Evolutionary conservation across 257 asterid species (phyloP), one percentile per base, ranked within the genome.

Genomic region (Ehretia macrophylla): DNA sequence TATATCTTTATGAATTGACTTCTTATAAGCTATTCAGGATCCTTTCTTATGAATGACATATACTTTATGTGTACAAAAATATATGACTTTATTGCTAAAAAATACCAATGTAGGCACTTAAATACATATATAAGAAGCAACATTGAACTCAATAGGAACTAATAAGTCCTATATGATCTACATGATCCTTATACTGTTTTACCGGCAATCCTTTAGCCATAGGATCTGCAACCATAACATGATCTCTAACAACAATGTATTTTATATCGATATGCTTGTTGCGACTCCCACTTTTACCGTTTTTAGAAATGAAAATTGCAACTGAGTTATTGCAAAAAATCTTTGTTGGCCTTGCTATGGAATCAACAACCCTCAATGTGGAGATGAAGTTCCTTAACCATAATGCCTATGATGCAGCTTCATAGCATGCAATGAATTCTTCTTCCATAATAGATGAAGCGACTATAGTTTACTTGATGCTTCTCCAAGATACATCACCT

Each of bases 121-220:
- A 48, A 48, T 16, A 48, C 19, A n/a, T 10, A 17, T n/a, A n/a
- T n/a, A 48, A 8, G 17, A 48, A n/a, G 17, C 22, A n/a, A 17
- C 1, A 48, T 3, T 27, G 6, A 27, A 27, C 35, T 27, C 6
- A 27, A 27, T 27, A 17, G 14, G 21, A n/a, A 14, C 22, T 17
- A 5, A 10, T n/a, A 6, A 48, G 53, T 48, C 53, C 53, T 19
- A 17, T 48, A 27, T 6, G 6, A 27, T 27, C 35, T 6, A 27
- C 35, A 17, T 17, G 11, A 8, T 0, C 16, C 10, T 18, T 12
- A 11, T 50, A 8, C 18, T 18, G 35, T 27, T 27, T 27, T 1
- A 27, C 55, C 55, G 18, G 14, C 11, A 52, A 52, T 27, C 45
- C 62, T 17, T 56, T 56, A 39, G 50, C 18, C 17, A 56, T 17